A percentile compares a stretch with the other conserved stretches of the same genome.
Evolutionary conservation across 1,139 yeast species (phyloP).

Genomic region (Hansenula sp.): DNA sequence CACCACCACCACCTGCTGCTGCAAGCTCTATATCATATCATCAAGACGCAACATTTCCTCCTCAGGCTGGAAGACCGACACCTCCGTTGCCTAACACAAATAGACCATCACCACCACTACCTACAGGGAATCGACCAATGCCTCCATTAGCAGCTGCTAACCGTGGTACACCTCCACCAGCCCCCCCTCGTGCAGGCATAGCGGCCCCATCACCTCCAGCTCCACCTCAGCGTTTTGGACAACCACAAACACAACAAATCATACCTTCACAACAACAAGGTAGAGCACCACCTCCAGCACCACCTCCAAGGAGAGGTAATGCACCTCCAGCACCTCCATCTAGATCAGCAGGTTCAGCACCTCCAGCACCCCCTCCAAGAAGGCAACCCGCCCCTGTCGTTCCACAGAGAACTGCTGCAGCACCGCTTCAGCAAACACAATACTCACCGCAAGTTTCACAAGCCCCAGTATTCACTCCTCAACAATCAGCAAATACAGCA

Average conservation of each 20-base stretch:
- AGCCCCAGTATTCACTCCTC: slow-evolving; percentile 8
- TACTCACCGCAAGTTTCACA: slow-evolving; percentile 25
- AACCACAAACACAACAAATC: slow-evolving; percentile 22
- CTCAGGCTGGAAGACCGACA: slow-evolving; percentile 7
- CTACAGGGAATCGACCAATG: slow-evolving; percentile 11
- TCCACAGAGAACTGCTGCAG: slow-evolving; percentile 19
- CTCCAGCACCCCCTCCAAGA: slow-evolving; percentile 27
- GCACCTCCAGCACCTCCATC: slow-evolving; percentile 30
- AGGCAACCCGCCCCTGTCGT: slow-evolving; percentile 22
- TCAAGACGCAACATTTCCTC: slow-evolving; percentile 12
- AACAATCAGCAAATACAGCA: slow-evolving; percentile 6
- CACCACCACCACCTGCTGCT: slow-evolving; percentile 24
- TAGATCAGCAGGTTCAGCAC: slow-evolving; percentile 29
- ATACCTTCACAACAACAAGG: slow-evolving; percentile 21
- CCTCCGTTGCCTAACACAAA: slow-evolving; percentile 22
- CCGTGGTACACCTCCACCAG: slow-evolving; percentile 25
- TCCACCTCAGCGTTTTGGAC: slow-evolving; percentile 23
- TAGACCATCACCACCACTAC: slow-evolving; percentile 19
- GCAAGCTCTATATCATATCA: too few species aligned
- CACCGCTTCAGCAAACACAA: slow-evolving; percentile 21
- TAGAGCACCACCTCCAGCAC: slow-evolving; percentile 31
- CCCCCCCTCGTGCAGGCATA: slow-evolving; percentile 30
- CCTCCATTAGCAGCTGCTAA: slow-evolving; percentile 20
- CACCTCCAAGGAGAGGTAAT: slow-evolving; percentile 34
- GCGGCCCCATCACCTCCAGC: slow-evolving; percentile 32